These are phyloP conservation scores for Lentinula raphanica DNA, from an alignment of 768 basidiomycete species.

Conservation along the genomic window DNA sequence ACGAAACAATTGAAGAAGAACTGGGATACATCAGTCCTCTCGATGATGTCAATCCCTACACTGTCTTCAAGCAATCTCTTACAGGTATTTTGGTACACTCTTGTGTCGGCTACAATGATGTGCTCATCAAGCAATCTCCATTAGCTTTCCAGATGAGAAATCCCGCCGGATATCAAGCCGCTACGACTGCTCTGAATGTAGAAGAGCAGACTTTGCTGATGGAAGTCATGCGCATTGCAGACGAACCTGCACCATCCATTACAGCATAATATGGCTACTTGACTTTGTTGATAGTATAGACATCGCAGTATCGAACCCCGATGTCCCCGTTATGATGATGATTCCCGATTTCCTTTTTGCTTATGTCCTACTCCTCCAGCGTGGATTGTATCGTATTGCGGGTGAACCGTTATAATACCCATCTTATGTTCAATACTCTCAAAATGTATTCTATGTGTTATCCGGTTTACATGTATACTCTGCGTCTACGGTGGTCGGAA, in stretches of 20 bases:
- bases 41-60: conserved; percentile 74
- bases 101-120: too few species aligned
- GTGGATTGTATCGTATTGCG: background rate
- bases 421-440: too few species aligned
- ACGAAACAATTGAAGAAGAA: conserved; percentile 72
- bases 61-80: conserved; percentile 72
- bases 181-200: conserved; percentile 64
- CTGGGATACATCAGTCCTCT: conserved; percentile 82
- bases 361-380: background rate
- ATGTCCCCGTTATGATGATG: background rate
- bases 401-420: background rate
- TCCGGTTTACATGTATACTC: too few species aligned
- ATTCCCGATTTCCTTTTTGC: background rate
- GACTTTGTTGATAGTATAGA: background rate
- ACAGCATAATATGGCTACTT: background rate
- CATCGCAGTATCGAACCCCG: background rate
- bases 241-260: conserved; percentile 28
- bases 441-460: too few species aligned
- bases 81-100: conserved; percentile 46
- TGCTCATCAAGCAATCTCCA: too few species aligned
- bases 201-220: conserved; percentile 79
- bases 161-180: conserved; percentile 57
- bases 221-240: conserved; percentile 78
- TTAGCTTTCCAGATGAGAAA: conserved; percentile 77
- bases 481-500: too few species aligned